These are phyloP conservation scores for Musa itinerans DNA, from an alignment of 176 grass and related monocot species.

Conservation along the genomic window DNA sequence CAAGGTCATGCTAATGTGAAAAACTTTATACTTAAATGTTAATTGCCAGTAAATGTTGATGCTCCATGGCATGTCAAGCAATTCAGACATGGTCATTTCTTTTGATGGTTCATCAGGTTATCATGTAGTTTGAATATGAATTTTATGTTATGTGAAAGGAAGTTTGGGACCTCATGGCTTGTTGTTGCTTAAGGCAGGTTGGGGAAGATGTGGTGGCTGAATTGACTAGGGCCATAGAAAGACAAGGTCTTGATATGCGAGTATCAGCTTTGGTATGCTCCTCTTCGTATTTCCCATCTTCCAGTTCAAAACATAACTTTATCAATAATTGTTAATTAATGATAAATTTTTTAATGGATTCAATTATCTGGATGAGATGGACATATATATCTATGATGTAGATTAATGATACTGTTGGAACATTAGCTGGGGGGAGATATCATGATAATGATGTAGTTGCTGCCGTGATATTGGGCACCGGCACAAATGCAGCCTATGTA, in stretches of 20 bases:
- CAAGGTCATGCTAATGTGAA: no score
- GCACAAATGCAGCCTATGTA: slow-evolving; percentile 83
- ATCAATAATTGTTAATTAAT: no score
- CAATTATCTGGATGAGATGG: background rate
- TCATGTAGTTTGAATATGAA: no score
- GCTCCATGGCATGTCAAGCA: no score
- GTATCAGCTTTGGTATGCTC: slow-evolving; percentile 42
- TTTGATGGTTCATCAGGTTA: no score
- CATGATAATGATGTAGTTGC: slow-evolving; percentile 53
- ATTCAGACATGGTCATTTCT: no score
- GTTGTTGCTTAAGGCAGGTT: background rate
- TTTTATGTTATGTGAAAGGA: no score
- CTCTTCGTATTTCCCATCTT: background rate
- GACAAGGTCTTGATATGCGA: slow-evolving; percentile 62
- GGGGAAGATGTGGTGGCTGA: slow-evolving; percentile 57
- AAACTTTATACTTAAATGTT: no score
- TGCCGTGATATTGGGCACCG: slow-evolving; percentile 66
- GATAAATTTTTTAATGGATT: no score
- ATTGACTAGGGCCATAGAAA: slow-evolving; percentile 52
- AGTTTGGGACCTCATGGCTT: no score
- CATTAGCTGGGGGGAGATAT: slow-evolving; percentile 70
- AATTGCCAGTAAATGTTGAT: no score
- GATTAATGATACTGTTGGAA: slow-evolving; percentile 62
- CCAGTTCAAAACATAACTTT: no score
- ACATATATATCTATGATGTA: slow-evolving; percentile 9